phyloP scores from a whole-genome alignment of 2,329 filamentous ascomycete species.

The Orbilia blumenaviensis region DNA sequence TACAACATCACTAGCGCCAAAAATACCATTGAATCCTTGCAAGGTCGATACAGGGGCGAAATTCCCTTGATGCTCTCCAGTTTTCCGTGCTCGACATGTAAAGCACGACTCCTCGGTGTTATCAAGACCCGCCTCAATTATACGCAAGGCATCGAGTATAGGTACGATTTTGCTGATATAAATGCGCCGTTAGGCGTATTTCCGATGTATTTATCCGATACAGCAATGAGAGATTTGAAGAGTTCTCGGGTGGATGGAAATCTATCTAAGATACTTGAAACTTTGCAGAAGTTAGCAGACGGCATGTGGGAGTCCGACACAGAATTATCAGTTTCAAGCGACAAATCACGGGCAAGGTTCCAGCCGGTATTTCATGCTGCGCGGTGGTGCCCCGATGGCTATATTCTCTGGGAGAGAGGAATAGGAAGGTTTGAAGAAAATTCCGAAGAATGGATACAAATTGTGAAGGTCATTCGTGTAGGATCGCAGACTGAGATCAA shows the following conservation, averaged over 20 bases:
- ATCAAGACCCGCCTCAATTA: background rate
- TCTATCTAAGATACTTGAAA: background rate
- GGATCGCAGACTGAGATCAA: slow-evolving; percentile 1
- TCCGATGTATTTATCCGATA: slow-evolving; percentile 11
- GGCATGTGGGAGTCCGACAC: slow-evolving; percentile 14
- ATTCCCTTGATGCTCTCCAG: slow-evolving; percentile 18
- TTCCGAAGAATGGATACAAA: slow-evolving; percentile 21
- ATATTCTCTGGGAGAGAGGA: slow-evolving; percentile 18
- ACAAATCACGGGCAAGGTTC: background rate
- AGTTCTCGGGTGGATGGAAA: slow-evolving; percentile 8
- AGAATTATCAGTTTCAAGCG: background rate
- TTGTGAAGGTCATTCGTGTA: slow-evolving; percentile 17
- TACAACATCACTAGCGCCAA: slow-evolving; percentile 5
- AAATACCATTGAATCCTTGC: background rate
- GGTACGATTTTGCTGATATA: background rate
- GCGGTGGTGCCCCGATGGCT: slow-evolving; percentile 1
- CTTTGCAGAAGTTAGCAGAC: slow-evolving; percentile 13
- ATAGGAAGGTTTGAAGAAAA: slow-evolving; percentile 2
- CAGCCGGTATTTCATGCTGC: background rate
- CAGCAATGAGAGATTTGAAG: slow-evolving; percentile 22
- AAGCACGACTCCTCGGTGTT: background rate
- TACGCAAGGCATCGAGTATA: background rate
- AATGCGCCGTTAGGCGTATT: slow-evolving; percentile 25
- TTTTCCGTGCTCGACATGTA: slow-evolving; percentile 12
- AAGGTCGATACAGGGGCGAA: background rate